Percentiles rank a stretch among this genome's conserved stretches.
These are phyloP conservation scores for Candida ulmi DNA, from an alignment of 805 yeast species.

Conservation along the genomic window DNA sequence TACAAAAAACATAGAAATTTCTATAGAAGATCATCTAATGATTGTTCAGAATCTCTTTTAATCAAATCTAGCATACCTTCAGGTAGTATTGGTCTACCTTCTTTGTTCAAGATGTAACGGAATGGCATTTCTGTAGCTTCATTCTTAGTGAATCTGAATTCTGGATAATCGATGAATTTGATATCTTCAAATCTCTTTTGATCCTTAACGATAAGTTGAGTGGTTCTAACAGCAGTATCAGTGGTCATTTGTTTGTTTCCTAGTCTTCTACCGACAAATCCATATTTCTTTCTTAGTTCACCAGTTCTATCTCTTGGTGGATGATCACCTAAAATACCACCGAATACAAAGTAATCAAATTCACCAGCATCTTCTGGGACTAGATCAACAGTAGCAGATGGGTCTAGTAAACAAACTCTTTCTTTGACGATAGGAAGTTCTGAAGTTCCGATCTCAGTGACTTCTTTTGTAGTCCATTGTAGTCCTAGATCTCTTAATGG, in stretches of 20 bases:
- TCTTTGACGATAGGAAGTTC: constrained; percentile 40
- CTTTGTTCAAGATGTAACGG: constrained; percentile 67
- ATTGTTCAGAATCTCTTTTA: constrained; percentile 78
- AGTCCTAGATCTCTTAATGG: constrained; percentile 55
- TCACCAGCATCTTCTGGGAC: constrained; percentile 57
- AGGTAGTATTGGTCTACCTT: constrained; percentile 78
- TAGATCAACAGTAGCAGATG: constrained; percentile 73
- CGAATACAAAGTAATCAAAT: constrained; percentile 89
- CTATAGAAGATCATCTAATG: constrained; percentile 56
- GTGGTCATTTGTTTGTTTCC: constrained; percentile 95
- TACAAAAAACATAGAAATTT: not conserved
- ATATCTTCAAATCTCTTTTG: constrained; percentile 61
- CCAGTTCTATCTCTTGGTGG: constrained; percentile 91
- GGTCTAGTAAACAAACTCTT: constrained; percentile 81
- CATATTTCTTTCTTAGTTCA: constrained; percentile 73
- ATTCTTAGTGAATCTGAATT: constrained; percentile 76
- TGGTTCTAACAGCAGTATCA: constrained; percentile 93
- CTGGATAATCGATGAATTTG: constrained; percentile 88
- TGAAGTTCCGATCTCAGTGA: constrained; percentile 35
- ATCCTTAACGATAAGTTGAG: constrained; percentile 69
- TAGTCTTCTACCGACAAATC: constrained; percentile 80
- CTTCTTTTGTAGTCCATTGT: constrained; percentile 78
- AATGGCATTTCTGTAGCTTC: constrained; percentile 99
- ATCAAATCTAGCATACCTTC: constrained; percentile 87
- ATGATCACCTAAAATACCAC: constrained; percentile 94